Evolutionary conservation across 805 yeast species (phyloP).

Genomic region (Candida peoriensis): DNA sequence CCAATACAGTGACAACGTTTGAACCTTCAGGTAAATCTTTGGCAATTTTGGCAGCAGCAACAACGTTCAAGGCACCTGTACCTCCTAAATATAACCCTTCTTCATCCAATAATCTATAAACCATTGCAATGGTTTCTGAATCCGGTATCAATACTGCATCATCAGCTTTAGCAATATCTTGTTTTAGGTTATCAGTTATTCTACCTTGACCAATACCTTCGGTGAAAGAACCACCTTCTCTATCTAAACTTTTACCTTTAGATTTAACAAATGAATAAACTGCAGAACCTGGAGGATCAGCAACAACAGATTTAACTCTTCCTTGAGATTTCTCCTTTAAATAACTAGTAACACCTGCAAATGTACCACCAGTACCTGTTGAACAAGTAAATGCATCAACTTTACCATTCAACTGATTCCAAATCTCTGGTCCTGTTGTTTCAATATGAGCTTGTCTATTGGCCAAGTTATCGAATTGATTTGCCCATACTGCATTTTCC

Average conservation of each 20-base stretch:
- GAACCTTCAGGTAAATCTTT: constrained; percentile 67
- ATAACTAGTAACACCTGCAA: constrained; percentile 80
- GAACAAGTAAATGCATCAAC: constrained; percentile 86
- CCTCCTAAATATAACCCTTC: constrained; percentile 92
- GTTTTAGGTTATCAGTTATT: constrained; percentile 74
- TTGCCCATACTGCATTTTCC: constrained; percentile 86
- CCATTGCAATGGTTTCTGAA: constrained; percentile 75
- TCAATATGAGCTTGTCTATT: constrained; percentile 85
- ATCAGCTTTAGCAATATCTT: constrained; percentile 69
- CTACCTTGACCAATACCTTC: constrained; percentile 98
- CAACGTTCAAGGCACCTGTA: constrained; percentile 85
- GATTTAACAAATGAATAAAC: constrained; percentile 72
- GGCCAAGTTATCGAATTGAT: constrained; percentile 86
- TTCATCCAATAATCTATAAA: constrained; percentile 76
- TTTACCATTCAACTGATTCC: constrained; percentile 75
- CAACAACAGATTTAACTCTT: constrained; percentile 57
- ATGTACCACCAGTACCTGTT: constrained; percentile 91
- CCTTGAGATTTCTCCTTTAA: constrained; percentile 66
- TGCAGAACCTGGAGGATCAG: constrained; percentile 94
- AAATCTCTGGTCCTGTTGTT: constrained; percentile 90
- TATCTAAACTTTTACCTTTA: constrained; percentile 60
- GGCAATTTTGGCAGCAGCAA: constrained; percentile 80
- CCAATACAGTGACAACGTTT: constrained; percentile 82
- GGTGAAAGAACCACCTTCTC: constrained; percentile 82
- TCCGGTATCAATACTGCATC: constrained; percentile 80